A percentile compares a stretch with the other conserved stretches of the same genome.
Evolutionary conservation across 2,329 filamentous ascomycete genomes (phyloP).

Genomic region (Pseudocercospora musae): DNA sequence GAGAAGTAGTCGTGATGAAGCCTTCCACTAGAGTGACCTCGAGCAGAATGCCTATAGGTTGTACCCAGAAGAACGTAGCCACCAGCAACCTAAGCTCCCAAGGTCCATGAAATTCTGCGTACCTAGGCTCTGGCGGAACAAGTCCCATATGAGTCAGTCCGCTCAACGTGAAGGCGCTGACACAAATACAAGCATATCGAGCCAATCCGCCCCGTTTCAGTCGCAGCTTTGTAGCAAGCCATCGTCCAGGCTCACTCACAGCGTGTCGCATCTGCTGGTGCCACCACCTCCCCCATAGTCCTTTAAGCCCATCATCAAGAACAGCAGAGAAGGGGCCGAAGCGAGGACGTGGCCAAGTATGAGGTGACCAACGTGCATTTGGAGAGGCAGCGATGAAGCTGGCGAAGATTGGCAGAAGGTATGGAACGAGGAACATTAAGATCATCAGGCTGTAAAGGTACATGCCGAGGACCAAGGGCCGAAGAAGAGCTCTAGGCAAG

Average conservation of each 20-base stretch:
- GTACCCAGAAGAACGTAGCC: slow-evolving; percentile 31
- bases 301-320: slow-evolving; percentile 25
- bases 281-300: slow-evolving; percentile 34
- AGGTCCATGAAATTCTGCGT: slow-evolving; percentile 6
- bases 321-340: slow-evolving; percentile 28
- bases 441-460: slow-evolving; percentile 29
- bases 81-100: slow-evolving; percentile 19
- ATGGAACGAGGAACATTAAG: slow-evolving; percentile 27
- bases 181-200: slow-evolving; percentile 25
- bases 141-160: slow-evolving; percentile 33
- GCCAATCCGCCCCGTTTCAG: slow-evolving; percentile 12
- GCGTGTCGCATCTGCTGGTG: slow-evolving; percentile 33
- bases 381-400: slow-evolving; percentile 19
- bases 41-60: slow-evolving; percentile 27
- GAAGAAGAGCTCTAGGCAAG: slow-evolving; percentile 21
- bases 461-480: slow-evolving; percentile 24
- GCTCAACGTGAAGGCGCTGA: slow-evolving; percentile 29
- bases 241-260: slow-evolving; percentile 26
- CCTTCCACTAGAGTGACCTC: slow-evolving; percentile 20
- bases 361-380: slow-evolving; percentile 27
- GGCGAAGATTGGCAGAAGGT: slow-evolving; percentile 23
- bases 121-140: slow-evolving; percentile 29
- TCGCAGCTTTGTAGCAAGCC: slow-evolving; percentile 20
- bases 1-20: not conserved
- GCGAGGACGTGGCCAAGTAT: slow-evolving; percentile 27